Evolutionary conservation across 257 asterid genomes (phyloP).

Genomic region (Orobanche coerulescens): DNA sequence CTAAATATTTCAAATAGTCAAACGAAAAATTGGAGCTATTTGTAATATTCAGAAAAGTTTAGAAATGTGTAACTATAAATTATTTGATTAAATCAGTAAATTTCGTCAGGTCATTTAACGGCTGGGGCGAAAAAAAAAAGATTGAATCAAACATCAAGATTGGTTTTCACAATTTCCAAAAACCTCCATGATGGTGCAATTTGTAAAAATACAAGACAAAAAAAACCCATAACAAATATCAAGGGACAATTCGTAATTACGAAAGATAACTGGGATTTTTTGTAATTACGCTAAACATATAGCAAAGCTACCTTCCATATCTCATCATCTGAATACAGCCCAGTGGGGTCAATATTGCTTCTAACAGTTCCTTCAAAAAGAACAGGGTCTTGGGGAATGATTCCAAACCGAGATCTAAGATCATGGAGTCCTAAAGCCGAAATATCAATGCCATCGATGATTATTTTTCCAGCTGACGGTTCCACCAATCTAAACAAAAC

Average conservation of each 20-base stretch:
- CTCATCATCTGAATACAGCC: constrained; percentile 72
- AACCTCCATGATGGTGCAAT: background rate
- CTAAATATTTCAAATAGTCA: too few species aligned
- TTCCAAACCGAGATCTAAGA: constrained; percentile 90
- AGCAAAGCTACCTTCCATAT: constrained; percentile 91
- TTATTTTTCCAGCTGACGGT: constrained; percentile 73
- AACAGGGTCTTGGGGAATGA: constrained; percentile 98
- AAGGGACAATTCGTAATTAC: background rate
- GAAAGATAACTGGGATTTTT: background rate
- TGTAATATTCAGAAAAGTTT: too few species aligned
- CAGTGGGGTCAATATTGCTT: constrained; percentile 88
- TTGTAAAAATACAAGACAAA: too few species aligned
- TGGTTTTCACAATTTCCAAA: too few species aligned
- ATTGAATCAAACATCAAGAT: too few species aligned
- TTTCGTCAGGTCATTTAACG: too few species aligned
- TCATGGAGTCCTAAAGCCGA: constrained; percentile 80
- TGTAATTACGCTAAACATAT: background rate
- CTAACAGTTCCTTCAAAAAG: constrained; percentile 96
- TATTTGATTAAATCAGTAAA: too few species aligned
- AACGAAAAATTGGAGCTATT: too few species aligned
- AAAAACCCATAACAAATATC: background rate
- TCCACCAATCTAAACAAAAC: constrained; percentile 93
- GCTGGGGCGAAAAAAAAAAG: too few species aligned
- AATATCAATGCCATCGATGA: constrained; percentile 69
- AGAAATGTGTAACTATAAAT: too few species aligned